phyloP scores from a whole-genome alignment of 2,329 filamentous ascomycete species.

The Aspergillus fumigatus region DNA sequence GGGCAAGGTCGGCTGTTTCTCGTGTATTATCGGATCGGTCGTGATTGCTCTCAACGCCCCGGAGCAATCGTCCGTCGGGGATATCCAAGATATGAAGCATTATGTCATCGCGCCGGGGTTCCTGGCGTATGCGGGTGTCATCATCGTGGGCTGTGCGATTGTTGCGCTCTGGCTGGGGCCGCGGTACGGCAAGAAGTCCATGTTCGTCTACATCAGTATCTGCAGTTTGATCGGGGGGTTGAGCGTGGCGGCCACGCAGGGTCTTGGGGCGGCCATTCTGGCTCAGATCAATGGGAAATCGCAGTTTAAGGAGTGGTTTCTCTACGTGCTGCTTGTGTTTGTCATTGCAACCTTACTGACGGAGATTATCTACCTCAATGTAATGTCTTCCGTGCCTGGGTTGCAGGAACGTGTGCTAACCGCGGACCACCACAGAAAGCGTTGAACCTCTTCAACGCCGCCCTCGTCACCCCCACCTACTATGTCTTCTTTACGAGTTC shows the following conservation, averaged over 20 bases:
- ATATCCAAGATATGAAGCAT: constrained; percentile 87
- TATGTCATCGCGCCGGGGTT: constrained; percentile 86
- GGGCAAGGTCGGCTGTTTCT: constrained; percentile 91
- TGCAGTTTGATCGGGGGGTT: constrained; percentile 92
- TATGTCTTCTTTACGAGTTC: constrained; percentile 98
- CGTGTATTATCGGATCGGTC: constrained; percentile 88
- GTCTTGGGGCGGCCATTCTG: constrained; percentile 83
- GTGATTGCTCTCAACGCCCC: constrained; percentile 95
- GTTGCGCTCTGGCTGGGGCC: constrained; percentile 78
- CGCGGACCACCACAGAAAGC: constrained; percentile 68
- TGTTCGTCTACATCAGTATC: constrained; percentile 95
- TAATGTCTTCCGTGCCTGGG: constrained; percentile 51
- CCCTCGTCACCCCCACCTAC: constrained; percentile 94
- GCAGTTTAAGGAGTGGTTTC: constrained; percentile 97
- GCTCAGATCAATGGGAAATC: constrained; percentile 74
- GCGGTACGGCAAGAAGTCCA: constrained; percentile 89
- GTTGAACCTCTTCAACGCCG: constrained; percentile 92
- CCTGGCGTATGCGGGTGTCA: constrained; percentile 74
- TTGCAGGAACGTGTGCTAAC: background rate
- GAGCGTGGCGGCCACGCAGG: constrained; percentile 92
- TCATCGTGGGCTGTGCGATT: constrained; percentile 68
- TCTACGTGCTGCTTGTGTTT: constrained; percentile 88
- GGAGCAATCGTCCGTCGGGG: constrained; percentile 72
- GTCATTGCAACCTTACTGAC: constrained; percentile 83
- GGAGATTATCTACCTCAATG: constrained; percentile 93